Conservation (phyloP, 1,139 yeast species). For the Candida sanyaensis region DNA sequence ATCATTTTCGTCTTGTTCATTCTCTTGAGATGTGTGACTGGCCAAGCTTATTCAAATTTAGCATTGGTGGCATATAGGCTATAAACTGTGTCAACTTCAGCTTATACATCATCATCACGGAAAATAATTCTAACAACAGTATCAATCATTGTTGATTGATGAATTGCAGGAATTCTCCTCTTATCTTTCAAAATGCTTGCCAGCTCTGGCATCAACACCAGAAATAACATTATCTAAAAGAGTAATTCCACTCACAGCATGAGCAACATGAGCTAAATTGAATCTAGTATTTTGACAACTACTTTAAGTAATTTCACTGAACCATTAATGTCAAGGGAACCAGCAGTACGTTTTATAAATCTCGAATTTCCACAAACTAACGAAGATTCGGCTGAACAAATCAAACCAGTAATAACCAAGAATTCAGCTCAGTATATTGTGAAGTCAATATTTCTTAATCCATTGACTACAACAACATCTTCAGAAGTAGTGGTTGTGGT, state of each 20-base stretch:
- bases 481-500: slow-evolving; percentile 6
- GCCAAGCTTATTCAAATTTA: slow-evolving; percentile 53
- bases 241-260: slow-evolving; percentile 40
- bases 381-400: slow-evolving; percentile 75
- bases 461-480: slow-evolving; percentile 10
- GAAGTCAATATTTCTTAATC: slow-evolving; percentile 21
- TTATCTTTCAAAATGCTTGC: slow-evolving; percentile 37
- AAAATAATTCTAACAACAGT: slow-evolving; percentile 42
- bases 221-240: slow-evolving; percentile 48
- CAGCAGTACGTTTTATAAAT: slow-evolving; percentile 46
- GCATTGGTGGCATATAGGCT: slow-evolving; percentile 36
- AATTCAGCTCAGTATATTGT: slow-evolving; percentile 52
- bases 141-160: slow-evolving; percentile 45
- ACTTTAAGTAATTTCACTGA: slow-evolving; percentile 47
- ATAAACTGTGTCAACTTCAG: slow-evolving; percentile 36
- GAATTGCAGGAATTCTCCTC: slow-evolving; percentile 50
- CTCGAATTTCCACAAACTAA: slow-evolving; percentile 58
- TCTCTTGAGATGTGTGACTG: slow-evolving; percentile 34
- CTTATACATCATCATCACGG: slow-evolving; percentile 46
- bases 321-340: slow-evolving; percentile 43
- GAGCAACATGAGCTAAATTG: slow-evolving; percentile 48
- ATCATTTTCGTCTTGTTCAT: slow-evolving; percentile 27
- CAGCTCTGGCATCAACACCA: slow-evolving; percentile 54
- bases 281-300: slow-evolving; percentile 54
- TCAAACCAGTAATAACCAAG: slow-evolving; percentile 67